Base-by-base conservation (phyloP, 345 rosid genomes). In the Gossypium sturtianum region DNA sequence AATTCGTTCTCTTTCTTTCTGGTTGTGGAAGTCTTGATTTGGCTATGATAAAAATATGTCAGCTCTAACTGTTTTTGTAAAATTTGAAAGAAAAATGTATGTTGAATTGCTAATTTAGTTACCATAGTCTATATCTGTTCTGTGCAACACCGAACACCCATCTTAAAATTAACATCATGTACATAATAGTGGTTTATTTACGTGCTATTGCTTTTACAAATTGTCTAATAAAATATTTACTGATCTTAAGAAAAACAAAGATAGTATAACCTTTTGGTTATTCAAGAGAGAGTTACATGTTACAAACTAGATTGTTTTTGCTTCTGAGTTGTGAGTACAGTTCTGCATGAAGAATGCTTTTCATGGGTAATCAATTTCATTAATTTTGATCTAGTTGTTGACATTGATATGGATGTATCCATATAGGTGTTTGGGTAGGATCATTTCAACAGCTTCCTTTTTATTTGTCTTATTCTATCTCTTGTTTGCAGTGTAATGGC, bases 401-500 rank as follows among this genome's bases (percentile, higher is more conserved):
- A 44, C 22, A 12, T 65, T 44, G 29, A 7, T 65, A 20, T 43
- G 52, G 17, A 74, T 70, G 43, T 57, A 22, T 29, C 61, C 61
- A 57, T 57, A 22, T 57, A 65, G 47, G 73, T 74, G 10, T 69
- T 73, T 77, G 71, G 17, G 22, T 41, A 44, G 70, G 16, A 54
- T 48, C 41, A 4, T 70, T 11, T 38, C 60, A n/a, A 68, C 62
- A 22, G 52, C 20, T 56, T 13, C 20, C 29, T 69, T 19, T 17
- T 34, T 44, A 61, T n/a, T 76, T 12, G 43, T 71, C 71, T 81
- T 77, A 83, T 77, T 81, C 68, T 44, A 78, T 77, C 71, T 19
- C 77, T 78, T 80, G 48, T 75, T 74, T 81, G 89, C 97, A 95
- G 99, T 82, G 75, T 43, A 95, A 95, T 78, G 70, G 85, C 80